Base-by-base conservation (phyloP, 1,139 yeast species). In the Saccharomycopsis hybrid region DNA sequence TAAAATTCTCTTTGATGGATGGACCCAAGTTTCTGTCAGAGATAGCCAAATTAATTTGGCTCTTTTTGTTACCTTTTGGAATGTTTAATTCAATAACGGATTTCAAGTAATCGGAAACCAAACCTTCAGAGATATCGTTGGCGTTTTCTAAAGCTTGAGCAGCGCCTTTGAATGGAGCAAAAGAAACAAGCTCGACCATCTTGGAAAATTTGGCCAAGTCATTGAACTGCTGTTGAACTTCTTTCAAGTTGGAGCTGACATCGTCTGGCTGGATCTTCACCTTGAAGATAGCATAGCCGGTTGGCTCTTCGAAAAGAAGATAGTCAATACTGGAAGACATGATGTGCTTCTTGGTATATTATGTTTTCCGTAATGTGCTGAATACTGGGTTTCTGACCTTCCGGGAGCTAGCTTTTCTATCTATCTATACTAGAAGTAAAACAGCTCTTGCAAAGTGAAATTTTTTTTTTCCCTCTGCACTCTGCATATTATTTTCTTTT, bases 111-210 rank as follows among this genome's bases (percentile, higher is more conserved):
- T 92, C 97, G 55, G 90, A 85, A 52, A 90, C 96, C 61, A 90
- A 78, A 64, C 98, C 98, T 72, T 92, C 99, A 56, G 96, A 87
- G 61, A 92, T 85, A 66, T 92, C 98, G 66, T 94, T 92, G 61
- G 97, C 97, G 66, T 92, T 94, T 70, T 92, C 97, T 63, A 92
- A 78, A 55, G 98, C 98, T 70, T 92, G 97, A 53, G 98, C 97
- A 54, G 98, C 98, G 61, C 96, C 96, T 72, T 92, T 89, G 78
- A 94, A 92, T 49, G 98, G 98, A 56, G 97, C 96, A 72, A 92
- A 94, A 29, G 96, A 86, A 40, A 88, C 95, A 56, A 92, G 78
- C 70, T 90, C 96, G 60, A 92, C 82, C 76, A 92, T 77, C 72
- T 92, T 92, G 63, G 96, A 87, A 67, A 92, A 92, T 65, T 82